phyloP scores from a whole-genome alignment of 2,329 filamentous ascomycete species.

The Sarocladiaceae sp. region DNA sequence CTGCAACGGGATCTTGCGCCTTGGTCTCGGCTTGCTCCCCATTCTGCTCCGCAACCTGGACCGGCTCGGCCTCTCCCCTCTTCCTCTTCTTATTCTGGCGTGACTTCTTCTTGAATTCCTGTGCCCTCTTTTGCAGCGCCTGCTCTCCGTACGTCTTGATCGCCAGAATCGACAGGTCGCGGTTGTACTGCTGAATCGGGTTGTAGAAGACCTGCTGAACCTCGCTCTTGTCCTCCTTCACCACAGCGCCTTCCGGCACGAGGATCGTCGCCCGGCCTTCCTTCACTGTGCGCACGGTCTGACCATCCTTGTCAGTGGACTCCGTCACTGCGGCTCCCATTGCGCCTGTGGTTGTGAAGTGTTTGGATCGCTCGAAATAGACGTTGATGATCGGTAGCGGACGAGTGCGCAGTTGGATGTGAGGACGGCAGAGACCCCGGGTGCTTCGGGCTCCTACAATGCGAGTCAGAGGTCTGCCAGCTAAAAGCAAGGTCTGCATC shows the following conservation, averaged over 20 bases:
- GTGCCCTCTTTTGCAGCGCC: conserved; percentile 37
- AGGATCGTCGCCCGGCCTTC: conserved; percentile 54
- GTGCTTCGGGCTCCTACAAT: not conserved
- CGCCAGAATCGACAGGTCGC: conserved; percentile 85
- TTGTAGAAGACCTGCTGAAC: conserved; percentile 93
- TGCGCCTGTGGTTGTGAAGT: not conserved
- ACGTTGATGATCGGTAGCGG: no score
- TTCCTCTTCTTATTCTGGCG: conserved; percentile 34
- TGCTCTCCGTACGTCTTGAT: conserved; percentile 85
- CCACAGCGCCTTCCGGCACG: conserved; percentile 40
- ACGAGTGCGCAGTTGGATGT: no score
- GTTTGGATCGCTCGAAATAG: conserved; percentile 13
- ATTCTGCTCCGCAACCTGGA: conserved; percentile 8
- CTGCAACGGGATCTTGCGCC: conserved; percentile 13
- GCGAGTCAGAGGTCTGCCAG: not conserved
- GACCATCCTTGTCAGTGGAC: conserved; percentile 32
- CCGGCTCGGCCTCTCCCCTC: conserved; percentile 23
- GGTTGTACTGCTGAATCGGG: conserved; percentile 97
- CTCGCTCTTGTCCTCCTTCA: conserved; percentile 48
- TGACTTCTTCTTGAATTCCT: conserved; percentile 19
- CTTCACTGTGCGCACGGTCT: conserved; percentile 44
- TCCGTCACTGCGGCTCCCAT: conserved; percentile 9
- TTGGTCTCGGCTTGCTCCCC: conserved; percentile 2
- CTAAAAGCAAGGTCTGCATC: not conserved
- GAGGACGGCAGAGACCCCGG: not conserved